Percentiles rank a stretch among this genome's conserved stretches.
Conservation (phyloP, 2,329 filamentous ascomycete species). For the Aaosphaeria arxii region DNA sequence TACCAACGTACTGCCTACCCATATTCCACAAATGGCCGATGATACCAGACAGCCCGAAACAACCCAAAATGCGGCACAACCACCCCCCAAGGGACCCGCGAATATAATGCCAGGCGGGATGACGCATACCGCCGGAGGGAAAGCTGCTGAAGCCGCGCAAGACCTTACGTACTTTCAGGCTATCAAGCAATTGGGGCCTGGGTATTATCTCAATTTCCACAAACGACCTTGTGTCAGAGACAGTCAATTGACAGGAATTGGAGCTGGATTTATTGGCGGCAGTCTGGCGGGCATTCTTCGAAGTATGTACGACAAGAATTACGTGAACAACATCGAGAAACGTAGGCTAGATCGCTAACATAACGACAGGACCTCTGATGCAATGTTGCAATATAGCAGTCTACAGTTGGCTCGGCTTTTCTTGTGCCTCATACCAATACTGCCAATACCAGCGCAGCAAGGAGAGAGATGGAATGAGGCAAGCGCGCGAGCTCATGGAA, state of each 20-base stretch:
- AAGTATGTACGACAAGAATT: no score
- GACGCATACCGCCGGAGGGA: constrained; percentile 60
- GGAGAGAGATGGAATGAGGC: constrained; percentile 80
- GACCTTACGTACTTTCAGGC: constrained; percentile 54
- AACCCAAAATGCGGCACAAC: constrained; percentile 10
- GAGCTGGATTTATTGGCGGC: constrained; percentile 71
- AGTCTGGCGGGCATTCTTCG: constrained; percentile 59
- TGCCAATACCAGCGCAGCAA: constrained; percentile 72
- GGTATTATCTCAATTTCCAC: constrained; percentile 71
- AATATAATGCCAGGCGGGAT: constrained; percentile 53
- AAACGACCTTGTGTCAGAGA: constrained; percentile 82
- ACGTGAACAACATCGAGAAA: no score
- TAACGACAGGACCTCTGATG: constrained; percentile 54
- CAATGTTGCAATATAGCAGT: constrained; percentile 84
- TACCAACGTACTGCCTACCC: constrained; percentile 1
- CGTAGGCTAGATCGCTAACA: constrained; percentile 5
- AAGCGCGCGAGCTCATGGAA: constrained; percentile 79
- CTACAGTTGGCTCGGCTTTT: constrained; percentile 67
- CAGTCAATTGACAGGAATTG: constrained; percentile 79
- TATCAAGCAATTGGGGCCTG: constrained; percentile 62
- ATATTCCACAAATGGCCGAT: constrained; percentile 43
- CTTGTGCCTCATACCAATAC: constrained; percentile 76
- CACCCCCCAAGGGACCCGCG: constrained; percentile 21
- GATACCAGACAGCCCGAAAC: constrained; percentile 38
- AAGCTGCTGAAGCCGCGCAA: constrained; percentile 16